Base-by-base conservation (phyloP, 78 protist species). In the Dictyostelium capitatum region DNA sequence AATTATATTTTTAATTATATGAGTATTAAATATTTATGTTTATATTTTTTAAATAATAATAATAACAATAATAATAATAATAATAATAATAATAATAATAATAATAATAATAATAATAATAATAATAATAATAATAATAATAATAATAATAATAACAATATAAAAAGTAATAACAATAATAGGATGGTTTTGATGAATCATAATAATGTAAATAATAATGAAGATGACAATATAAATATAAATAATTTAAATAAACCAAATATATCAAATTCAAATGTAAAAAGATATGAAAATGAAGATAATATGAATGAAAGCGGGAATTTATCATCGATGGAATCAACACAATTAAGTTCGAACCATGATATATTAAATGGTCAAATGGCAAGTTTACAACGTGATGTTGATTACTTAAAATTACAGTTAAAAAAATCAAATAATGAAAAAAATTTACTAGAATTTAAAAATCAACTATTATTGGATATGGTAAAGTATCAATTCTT, bases 391-490 rank as follows among this genome's bases (percentile, higher is more conserved):
- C 79, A 75, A 57, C 82, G 78, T 48, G 92, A 85, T 47, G 54
- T 85, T 7, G 32, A 12, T 59, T 74, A 54, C 41, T 30, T 85
- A 48, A 73, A 62, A 59, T 56, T 74, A 48, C 69, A 85, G 20
- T 23, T 85, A 62, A 85, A 85, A 50, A 80, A 85, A 70, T 47
- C 83, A 59, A 74, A 72, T n/a, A 72, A 75, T 75, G 81, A 57
- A 59, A 85, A 85, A 28, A 57, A 85, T 28, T 28, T 85, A 59
- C 62, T 85, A 64, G 92, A 85, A 53, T 85, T 85, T 62, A 85
- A 85, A 85, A 62, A 73, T 46, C 82, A 73, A 85, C 48, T 85
- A 64, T 47, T 85, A 14, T 77, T 85, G 20, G 92, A 85, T 85
- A 85, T 85, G 92, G 92, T 85, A 75, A 32, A 83, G 43, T 37